Base-by-base conservation (phyloP, 2,329 filamentous ascomycete genomes). In the Fusarium cicatricum region DNA sequence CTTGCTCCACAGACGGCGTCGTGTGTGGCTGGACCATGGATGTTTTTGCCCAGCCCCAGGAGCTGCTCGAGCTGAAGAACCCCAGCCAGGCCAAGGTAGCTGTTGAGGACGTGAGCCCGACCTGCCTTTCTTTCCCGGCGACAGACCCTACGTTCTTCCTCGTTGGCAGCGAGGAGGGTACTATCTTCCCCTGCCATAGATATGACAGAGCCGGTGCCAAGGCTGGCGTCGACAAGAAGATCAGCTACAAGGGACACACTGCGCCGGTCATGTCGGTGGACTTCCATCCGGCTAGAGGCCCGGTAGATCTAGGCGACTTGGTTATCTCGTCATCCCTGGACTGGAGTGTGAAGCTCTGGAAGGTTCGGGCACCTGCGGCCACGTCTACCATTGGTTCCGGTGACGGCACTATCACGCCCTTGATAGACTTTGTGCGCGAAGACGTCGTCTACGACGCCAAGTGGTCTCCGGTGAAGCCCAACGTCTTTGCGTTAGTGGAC, bases 341-440 rank as follows among this genome's bases (percentile, higher is more conserved):
- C 78, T 99, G 95, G 95, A 96, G 90, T 66, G 92, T 97, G 66
- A 97, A 96, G 77, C 81, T 99, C 14, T 99, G 95, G 95, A 95
- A 95, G 75, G 90, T 96, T 12, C 90, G 92, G 34, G 89, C 91
- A 2, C 90, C 91, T 1, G 89, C 90, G 1, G 88, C 89, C 3
- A 88, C 86, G 5, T 86, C 85, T 14, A 88, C 88, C 1, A 81
- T 82, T 21, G 81, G 78, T 11, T 75, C 78, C 19, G 65, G 80
- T 65, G 80, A 84, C 60, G 78, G 80, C 36, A 74, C 76, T 29
- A 87, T 94, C 26, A 76, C 83, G 3, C 95, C 95, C 0, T 81
- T 99, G 21, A 83, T 98, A 11, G 92, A 98, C 62, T 92, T 99
- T 70, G 89, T 90, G 16, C 89, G 95, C 49, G 96, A 99, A 77